Base-by-base conservation (phyloP, 1,139 yeast species). In the Yamadazyma siamensis region DNA sequence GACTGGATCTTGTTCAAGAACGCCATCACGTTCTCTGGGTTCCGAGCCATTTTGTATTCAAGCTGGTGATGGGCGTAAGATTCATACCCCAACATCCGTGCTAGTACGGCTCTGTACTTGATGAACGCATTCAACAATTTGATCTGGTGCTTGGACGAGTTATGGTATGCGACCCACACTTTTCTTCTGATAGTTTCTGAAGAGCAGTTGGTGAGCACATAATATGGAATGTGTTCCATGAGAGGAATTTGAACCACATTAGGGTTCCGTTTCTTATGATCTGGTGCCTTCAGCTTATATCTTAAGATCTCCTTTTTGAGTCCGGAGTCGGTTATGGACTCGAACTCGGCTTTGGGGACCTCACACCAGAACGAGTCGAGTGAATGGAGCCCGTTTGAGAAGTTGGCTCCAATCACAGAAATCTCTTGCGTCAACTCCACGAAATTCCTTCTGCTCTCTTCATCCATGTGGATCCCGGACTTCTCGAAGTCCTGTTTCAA, bases 41-140 rank as follows among this genome's bases (percentile, higher is more conserved):
- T 70, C 39, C 80, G 80, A 10, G 95, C 95, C 96, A 91, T 86
- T 52, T 94, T 91, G 41, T 87, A 95, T 38, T 77, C 80, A 24
- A 91, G 63, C 50, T 86, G 94, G 50, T 91, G 89, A 31, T 82
- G 81, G 0, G 94, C 78, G 58, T 68, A 91, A 26, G 86, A 80
- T 13, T 61, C 49, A 49, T 76, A 76, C 0, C 94, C 94, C 64
- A 91, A 67, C 61, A 86, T 68, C 28, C 68, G 65, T 0, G 98
- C 89, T 25, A 94, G 60, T 4, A 76, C 61, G 4, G 85, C 85
- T 36, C 98, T 66, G 39, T 78, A 72, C 35, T 71, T 69, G 20
- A 91, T 54, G 42, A 91, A 64, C 22, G 65, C 63, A 29, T 77
- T 77, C 31, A 91, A 61, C 4, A 77, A 59, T 2, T 57, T 52